A percentile compares a stretch with the other conserved stretches of the same genome.
phyloP scores from a whole-genome alignment of 2,329 filamentous ascomycete genomes.

The Herpomyces periplanetae region DNA sequence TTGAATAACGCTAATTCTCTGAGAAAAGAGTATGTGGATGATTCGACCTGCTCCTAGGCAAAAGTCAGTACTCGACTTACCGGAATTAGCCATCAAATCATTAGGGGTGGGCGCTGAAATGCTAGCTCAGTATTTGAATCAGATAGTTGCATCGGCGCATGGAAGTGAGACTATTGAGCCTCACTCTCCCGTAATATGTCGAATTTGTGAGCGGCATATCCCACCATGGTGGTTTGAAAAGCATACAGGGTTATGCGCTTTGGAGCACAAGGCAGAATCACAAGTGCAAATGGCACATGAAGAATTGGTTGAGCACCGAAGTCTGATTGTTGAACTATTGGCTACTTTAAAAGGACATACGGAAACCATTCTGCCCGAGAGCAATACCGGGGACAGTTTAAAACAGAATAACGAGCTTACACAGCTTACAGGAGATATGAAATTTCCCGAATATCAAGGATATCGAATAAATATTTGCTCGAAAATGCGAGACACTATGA shows the following conservation, averaged over 20 bases:
- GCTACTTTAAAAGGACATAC: slow-evolving; percentile 54
- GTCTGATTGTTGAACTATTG: slow-evolving; percentile 70
- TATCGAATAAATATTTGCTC: too few relatives aligned
- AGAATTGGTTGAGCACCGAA: slow-evolving; percentile 56
- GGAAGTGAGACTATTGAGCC: slow-evolving; percentile 33
- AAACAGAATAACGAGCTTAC: slow-evolving; percentile 4
- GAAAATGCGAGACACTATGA: too few relatives aligned
- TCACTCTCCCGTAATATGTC: slow-evolving; percentile 51
- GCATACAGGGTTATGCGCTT: slow-evolving; percentile 73
- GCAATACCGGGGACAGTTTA: slow-evolving; percentile 7
- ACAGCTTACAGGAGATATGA: slow-evolving; percentile 8
- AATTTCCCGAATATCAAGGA: slow-evolving; percentile 48
- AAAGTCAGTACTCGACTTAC: slow-evolving; percentile 80
- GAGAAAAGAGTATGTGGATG: slow-evolving; percentile 99
- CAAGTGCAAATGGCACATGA: slow-evolving; percentile 90
- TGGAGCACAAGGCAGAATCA: slow-evolving; percentile 88
- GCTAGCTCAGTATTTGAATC: slow-evolving; percentile 63
- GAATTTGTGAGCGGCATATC: slow-evolving; percentile 87
- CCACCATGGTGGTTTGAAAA: slow-evolving; percentile 99
- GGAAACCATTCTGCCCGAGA: slow-evolving; percentile 13
- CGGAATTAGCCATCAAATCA: slow-evolving; percentile 53
- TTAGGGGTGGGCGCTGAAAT: slow-evolving; percentile 79
- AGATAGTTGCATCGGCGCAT: slow-evolving; percentile 31
- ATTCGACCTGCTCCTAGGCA: too few relatives aligned
- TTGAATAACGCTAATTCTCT: slow-evolving; percentile 4